Evolutionary conservation across 164 flowering plant genomes (phyloP).

Genomic region (Chimonanthus salicifolius): DNA sequence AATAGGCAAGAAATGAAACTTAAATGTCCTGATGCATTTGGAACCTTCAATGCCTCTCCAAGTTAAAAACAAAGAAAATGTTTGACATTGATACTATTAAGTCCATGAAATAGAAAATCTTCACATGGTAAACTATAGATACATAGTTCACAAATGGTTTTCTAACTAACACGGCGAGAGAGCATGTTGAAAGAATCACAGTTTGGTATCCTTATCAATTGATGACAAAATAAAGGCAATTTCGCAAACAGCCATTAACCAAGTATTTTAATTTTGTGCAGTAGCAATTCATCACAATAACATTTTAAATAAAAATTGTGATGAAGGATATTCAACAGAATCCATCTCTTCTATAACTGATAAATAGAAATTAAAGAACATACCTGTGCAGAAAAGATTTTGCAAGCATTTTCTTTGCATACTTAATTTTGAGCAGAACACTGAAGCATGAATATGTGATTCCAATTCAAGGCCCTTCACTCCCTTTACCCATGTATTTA

Average conservation of each 20-base stretch:
- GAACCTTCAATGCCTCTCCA: not conserved
- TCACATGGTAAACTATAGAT: not conserved
- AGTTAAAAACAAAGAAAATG: not conserved
- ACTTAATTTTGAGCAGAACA: not conserved
- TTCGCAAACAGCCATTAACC: not conserved
- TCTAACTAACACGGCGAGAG: not conserved
- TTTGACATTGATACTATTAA: not conserved
- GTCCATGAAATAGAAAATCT: not conserved
- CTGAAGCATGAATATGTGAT: not conserved
- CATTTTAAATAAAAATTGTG: not conserved
- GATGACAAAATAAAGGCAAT: not conserved
- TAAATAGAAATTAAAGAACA: not conserved
- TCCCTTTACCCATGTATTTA: not conserved
- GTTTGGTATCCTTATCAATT: not conserved
- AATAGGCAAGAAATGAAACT: not conserved
- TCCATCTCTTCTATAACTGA: not conserved
- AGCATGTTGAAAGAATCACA: not conserved
- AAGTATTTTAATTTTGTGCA: not conserved
- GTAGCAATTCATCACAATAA: not conserved
- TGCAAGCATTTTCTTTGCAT: constrained; percentile 2
- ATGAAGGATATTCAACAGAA: not conserved
- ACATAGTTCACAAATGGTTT: not conserved
- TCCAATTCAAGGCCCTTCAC: not conserved
- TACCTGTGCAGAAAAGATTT: constrained; percentile 1
- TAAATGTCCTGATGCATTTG: not conserved